These are phyloP conservation scores for Coffea humblotiana DNA, from an alignment of 305 asterid species.

Conservation along the genomic window DNA sequence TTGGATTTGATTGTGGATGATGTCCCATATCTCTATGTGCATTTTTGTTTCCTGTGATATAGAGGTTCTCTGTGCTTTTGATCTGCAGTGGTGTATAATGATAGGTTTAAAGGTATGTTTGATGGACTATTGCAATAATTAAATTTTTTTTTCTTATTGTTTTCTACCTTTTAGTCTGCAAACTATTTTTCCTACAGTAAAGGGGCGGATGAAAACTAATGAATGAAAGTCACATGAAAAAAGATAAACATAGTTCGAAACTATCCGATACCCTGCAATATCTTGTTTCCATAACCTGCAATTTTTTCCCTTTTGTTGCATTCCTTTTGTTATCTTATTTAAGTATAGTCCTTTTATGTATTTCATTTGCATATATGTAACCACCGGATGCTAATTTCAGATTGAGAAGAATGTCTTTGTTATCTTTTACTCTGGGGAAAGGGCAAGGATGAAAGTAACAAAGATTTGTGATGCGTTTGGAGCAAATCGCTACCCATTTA, in stretches of 20 bases:
- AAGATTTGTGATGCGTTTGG: constrained; percentile 99
- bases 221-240: background rate
- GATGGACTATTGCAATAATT: background rate
- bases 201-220: background rate
- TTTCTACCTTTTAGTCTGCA: background rate
- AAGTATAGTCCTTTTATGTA: constrained; percentile 13
- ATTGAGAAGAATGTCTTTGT: constrained; percentile 91
- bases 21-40: too few relatives aligned
- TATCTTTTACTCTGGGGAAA: constrained; percentile 96
- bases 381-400: constrained; percentile 19
- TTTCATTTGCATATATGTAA: constrained; percentile 30
- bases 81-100: background rate
- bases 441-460: constrained; percentile 78
- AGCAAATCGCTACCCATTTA: constrained; percentile 84
- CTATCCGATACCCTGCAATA: background rate
- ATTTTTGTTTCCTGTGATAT: too few relatives aligned
- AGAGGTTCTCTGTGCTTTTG: too few relatives aligned
- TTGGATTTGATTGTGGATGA: too few relatives aligned
- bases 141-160: background rate
- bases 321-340: background rate
- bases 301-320: background rate
- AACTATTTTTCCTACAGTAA: background rate
- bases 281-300: background rate
- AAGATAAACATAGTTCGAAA: background rate
- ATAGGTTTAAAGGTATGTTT: background rate